These are phyloP conservation scores for Pythium dissotocum DNA, from an alignment of 352 stramenopile genomes.

Conservation along the genomic window DNA sequence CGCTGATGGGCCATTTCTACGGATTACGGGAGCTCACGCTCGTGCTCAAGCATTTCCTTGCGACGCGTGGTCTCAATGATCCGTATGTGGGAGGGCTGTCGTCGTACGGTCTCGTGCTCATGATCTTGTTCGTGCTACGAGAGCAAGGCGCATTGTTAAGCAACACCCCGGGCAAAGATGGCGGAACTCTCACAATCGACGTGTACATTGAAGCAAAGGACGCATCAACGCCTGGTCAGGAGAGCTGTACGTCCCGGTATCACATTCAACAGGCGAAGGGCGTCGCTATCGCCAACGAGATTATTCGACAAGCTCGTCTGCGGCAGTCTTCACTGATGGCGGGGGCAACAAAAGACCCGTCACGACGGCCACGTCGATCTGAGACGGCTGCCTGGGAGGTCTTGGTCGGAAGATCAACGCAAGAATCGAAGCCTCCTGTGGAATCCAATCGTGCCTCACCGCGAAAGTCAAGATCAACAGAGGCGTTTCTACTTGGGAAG, in stretches of 20 bases:
- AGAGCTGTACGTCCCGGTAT: slow-evolving; percentile 28
- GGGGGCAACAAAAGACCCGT: slow-evolving; percentile 28
- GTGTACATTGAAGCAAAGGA: neutral
- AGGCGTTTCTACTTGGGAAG: slow-evolving; percentile 66
- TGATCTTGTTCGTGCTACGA: slow-evolving; percentile 70
- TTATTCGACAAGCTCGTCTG: slow-evolving; percentile 45
- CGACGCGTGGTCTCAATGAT: slow-evolving; percentile 86
- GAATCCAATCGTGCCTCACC: slow-evolving; percentile 18
- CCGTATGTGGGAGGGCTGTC: slow-evolving; percentile 90
- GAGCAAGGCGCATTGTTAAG: slow-evolving; percentile 56
- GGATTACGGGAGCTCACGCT: slow-evolving; percentile 81
- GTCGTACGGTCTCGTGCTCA: slow-evolving; percentile 85
- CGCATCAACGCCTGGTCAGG: neutral
- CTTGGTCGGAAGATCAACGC: neutral
- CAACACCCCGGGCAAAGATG: slow-evolving; percentile 10
- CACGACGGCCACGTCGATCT: slow-evolving; percentile 6
- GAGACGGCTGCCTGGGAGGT: slow-evolving; percentile 17
- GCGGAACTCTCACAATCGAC: slow-evolving; percentile 2
- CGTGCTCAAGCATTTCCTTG: slow-evolving; percentile 90
- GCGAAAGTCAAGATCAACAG: slow-evolving; percentile 8
- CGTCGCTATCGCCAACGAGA: slow-evolving; percentile 47
- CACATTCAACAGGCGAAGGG: slow-evolving; percentile 40
- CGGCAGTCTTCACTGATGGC: slow-evolving; percentile 35
- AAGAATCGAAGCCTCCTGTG: neutral
- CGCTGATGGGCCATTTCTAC: slow-evolving; percentile 67